Conservation (phyloP, 2,329 filamentous ascomycete species). For the Lasiodiplodia citricola region DNA sequence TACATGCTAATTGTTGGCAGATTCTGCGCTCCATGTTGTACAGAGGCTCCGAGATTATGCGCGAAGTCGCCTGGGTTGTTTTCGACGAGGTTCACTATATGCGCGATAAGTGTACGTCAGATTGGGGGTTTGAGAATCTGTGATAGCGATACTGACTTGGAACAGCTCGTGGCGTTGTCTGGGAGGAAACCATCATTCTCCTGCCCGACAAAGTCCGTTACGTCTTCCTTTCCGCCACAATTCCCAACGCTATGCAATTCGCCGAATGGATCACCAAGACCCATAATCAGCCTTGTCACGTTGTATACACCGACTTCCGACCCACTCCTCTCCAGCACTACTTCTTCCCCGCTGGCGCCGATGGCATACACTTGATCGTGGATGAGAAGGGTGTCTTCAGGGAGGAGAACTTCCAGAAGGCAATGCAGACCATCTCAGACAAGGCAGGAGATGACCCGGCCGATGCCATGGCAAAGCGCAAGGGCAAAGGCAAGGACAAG, state of each 20-base stretch:
- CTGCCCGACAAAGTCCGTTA: conserved; percentile 98
- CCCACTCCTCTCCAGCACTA: conserved; percentile 97
- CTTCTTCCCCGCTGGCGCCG: conserved; percentile 91
- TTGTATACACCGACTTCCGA: conserved; percentile 98
- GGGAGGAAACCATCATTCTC: conserved; percentile 99
- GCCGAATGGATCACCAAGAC: conserved; percentile 99
- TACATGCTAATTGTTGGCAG: conserved; percentile 28
- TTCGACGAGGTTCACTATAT: conserved; percentile 99
- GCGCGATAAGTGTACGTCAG: conserved; percentile 73
- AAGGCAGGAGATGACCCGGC: conserved; percentile 84
- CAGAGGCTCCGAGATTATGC: conserved; percentile 98
- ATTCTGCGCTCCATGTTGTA: conserved; percentile 99
- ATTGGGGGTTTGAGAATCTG: neutral
- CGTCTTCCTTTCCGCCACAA: conserved; percentile 96
- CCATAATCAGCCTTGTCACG: conserved; percentile 95
- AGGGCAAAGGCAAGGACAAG: conserved; percentile 90
- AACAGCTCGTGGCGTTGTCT: conserved; percentile 83
- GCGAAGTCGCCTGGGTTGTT: conserved; percentile 96
- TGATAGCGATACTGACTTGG: neutral
- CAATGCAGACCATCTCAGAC: conserved; percentile 87
- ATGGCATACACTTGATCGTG: conserved; percentile 91
- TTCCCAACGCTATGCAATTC: conserved; percentile 98
- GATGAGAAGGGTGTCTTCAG: conserved; percentile 97
- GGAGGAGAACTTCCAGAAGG: conserved; percentile 96
- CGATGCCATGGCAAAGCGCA: conserved; percentile 78